Conservation (phyloP, 495 filamentous ascomycete genomes). For the Aspergillus funiculosus region DNA sequence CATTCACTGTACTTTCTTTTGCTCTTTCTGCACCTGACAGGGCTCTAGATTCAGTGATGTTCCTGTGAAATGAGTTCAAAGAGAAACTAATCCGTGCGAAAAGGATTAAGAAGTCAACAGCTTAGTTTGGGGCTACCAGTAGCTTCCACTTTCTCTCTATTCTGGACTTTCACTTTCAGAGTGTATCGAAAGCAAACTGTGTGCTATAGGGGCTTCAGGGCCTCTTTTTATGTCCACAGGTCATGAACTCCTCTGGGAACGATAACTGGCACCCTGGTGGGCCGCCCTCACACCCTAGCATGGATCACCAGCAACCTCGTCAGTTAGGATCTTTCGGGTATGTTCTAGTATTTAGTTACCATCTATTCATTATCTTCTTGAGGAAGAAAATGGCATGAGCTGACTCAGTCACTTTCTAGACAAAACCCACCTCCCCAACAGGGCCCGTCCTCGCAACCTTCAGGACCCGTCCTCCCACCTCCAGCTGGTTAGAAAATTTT, state of each 20-base stretch:
- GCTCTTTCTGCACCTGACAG: conserved; percentile 13
- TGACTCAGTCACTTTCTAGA: conserved; percentile 20
- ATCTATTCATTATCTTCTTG: not conserved
- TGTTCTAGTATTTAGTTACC: conserved; percentile 4
- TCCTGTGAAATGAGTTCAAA: conserved; percentile 25
- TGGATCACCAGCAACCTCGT: conserved; percentile 45
- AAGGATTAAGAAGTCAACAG: conserved; percentile 17
- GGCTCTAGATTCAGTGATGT: conserved; percentile 22
- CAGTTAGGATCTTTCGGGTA: conserved; percentile 44
- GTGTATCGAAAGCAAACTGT: not conserved
- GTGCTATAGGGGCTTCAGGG: not conserved
- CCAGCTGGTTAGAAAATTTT: conserved; percentile 44
- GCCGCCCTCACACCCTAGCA: conserved; percentile 40
- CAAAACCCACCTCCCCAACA: conserved; percentile 44
- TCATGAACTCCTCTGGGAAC: conserved; percentile 43
- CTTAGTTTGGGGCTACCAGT: conserved; percentile 12
- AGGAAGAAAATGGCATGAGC: conserved; percentile 12
- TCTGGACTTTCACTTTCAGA: not conserved
- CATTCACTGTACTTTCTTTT: not conserved
- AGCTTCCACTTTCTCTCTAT: conserved; percentile 2
- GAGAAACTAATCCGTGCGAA: conserved; percentile 24
- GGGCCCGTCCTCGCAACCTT: conserved; percentile 42
- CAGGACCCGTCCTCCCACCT: conserved; percentile 45
- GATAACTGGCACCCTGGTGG: conserved; percentile 47
- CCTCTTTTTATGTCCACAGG: conserved; percentile 23